Conservation (phyloP, 2,329 filamentous ascomycete species). For the Immersiporthe knoxdaviesiana region DNA sequence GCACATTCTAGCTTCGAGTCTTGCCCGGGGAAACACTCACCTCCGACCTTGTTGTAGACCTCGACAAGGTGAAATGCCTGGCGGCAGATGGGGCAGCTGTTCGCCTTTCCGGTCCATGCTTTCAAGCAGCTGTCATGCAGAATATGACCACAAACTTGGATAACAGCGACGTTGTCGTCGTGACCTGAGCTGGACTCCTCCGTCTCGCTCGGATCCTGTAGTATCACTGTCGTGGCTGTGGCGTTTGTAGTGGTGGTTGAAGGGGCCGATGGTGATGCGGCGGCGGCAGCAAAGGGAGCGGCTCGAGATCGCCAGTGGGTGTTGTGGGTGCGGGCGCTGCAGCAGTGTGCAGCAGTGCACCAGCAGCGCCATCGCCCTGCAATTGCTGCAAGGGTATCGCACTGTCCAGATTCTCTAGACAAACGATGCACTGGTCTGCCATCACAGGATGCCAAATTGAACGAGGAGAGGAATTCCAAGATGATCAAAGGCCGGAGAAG, state of each 20-base stretch:
- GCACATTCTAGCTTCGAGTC: not conserved
- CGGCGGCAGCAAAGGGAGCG: constrained; percentile 28
- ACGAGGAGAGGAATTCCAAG: constrained; percentile 38
- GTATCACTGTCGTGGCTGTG: constrained; percentile 32
- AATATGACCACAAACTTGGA: constrained; percentile 83
- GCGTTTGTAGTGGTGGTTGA: constrained; percentile 36
- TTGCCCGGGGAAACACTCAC: constrained; percentile 55
- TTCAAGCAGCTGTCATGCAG: constrained; percentile 91
- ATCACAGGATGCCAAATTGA: constrained; percentile 45
- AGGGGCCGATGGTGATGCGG: constrained; percentile 31
- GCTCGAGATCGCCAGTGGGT: constrained; percentile 20
- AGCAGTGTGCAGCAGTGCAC: constrained; percentile 23
- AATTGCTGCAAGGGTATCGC: constrained; percentile 34
- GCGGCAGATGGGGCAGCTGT: constrained; percentile 97
- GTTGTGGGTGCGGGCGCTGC: constrained; percentile 25
- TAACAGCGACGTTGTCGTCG: constrained; percentile 57
- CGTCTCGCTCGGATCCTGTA: constrained; percentile 32
- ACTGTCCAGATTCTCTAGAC: constrained; percentile 61
- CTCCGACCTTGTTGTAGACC: constrained; percentile 77
- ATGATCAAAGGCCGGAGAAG: constrained; percentile 45
- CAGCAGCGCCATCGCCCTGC: constrained; percentile 31
- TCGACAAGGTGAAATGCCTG: constrained; percentile 89
- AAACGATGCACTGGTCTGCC: constrained; percentile 72
- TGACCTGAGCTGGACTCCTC: constrained; percentile 33
- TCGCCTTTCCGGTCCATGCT: constrained; percentile 94